Evolutionary conservation across 352 stramenopile species (phyloP), one percentile per base, ranked within the genome.

Genomic region (Globisporangium perplexum): DNA sequence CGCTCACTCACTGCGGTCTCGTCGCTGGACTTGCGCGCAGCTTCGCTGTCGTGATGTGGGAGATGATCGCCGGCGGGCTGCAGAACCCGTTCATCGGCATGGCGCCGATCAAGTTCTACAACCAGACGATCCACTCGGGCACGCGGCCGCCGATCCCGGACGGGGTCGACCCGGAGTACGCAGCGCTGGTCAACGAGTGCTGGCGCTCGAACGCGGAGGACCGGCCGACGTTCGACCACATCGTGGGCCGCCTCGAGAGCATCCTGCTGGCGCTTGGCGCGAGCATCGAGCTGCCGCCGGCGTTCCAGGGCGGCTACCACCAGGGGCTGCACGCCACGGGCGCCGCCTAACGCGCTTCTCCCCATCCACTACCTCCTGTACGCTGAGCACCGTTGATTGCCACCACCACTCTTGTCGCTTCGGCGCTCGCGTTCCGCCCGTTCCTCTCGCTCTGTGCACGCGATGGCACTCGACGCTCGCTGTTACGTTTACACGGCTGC

Each of bases 71-170:
- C n/a, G 81, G 79, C 23, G 69, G 63, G 7, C 53, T 84, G 43
- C 77, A 89, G 47, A 95, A 95, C 52, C 83, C 76, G 50, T 95
- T 95, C 63, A 89, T 95, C 46, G 85, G 85, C 38, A 95, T 95
- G 85, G 85, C 85, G 7, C 85, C 85, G 12, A 91, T 95, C 65
- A 95, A 95, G 55, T 95, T 93, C 53, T 95, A 95, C 70, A 90
- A 92, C 62, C 84, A 95, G 57, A 91, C 83, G 14, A 83, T 93
- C 51, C 82, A 89, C 55, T 60, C 65, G n/a, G 79, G 77, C 24
- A 75, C 88, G 44, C 83, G 85, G 5, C 85, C 85, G 52, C 71
- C 72, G 7, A 76, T 95, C 31, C 77, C 77, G 2, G 81, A 90
- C 24, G 68, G 65, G 36, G 74, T 77, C 17, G 81, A 95, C 47